Evolutionary conservation across 306 rosid genomes (phyloP).

Genomic region (Quercus berberidifolia): DNA sequence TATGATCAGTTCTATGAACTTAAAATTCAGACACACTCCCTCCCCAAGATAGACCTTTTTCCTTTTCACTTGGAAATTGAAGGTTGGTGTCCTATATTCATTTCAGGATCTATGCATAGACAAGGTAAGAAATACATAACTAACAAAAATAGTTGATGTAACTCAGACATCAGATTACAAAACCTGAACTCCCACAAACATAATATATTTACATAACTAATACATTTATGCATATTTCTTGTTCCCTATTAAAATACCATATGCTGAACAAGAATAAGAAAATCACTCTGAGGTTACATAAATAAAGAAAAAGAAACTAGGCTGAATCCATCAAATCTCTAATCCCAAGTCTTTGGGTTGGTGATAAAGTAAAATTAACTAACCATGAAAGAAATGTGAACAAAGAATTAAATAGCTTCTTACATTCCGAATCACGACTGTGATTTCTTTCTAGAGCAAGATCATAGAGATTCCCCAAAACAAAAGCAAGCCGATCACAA

Average conservation of each 20-base stretch:
- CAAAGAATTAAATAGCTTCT: constrained; percentile 25
- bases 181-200: not conserved
- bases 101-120: not conserved
- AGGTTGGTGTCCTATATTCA: not conserved
- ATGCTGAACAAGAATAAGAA: not conserved
- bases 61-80: not conserved
- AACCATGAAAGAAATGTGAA: no score
- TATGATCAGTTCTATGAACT: constrained; percentile 7
- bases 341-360: not conserved
- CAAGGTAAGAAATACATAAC: not conserved
- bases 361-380: not conserved
- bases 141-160: not conserved
- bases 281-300: not conserved
- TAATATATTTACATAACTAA: not conserved
- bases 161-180: not conserved
- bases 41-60: not conserved
- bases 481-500: constrained; percentile 93
- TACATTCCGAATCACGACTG: constrained; percentile 61
- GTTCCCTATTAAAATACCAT: not conserved
- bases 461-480: constrained; percentile 81
- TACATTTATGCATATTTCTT: not conserved
- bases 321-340: not conserved
- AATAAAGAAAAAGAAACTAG: not conserved
- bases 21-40: not conserved
- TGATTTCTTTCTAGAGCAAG: constrained; percentile 75